Evolutionary conservation across 1,284 basidiomycete species (phyloP).

Genomic region (Microbotryum scabiosae): DNA sequence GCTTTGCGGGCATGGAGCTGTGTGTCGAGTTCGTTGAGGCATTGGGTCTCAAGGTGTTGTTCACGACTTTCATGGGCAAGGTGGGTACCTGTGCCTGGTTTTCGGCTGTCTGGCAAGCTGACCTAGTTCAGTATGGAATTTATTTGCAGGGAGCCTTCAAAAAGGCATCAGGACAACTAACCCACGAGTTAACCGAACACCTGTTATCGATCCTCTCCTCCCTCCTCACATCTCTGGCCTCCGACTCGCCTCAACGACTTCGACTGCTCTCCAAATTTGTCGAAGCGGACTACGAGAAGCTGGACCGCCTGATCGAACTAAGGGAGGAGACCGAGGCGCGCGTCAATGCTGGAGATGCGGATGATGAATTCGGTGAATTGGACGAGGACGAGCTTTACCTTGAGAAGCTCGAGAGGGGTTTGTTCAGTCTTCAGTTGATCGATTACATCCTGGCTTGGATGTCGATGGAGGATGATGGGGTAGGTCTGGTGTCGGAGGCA

Average conservation of each 20-base stretch:
- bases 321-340: slow-evolving; percentile 55
- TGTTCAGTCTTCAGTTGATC: slow-evolving; percentile 79
- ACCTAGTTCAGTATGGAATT: neutral
- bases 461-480: slow-evolving; percentile 96
- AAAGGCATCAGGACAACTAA: slow-evolving; percentile 15
- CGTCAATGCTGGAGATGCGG: slow-evolving; percentile 51
- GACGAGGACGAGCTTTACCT: slow-evolving; percentile 75
- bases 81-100: no score
- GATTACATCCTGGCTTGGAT: slow-evolving; percentile 95
- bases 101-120: no score
- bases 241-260: slow-evolving; percentile 70
- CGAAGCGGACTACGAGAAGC: slow-evolving; percentile 80
- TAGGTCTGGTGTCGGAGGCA: slow-evolving; percentile 43
- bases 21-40: slow-evolving; percentile 83
- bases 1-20: slow-evolving; percentile 53
- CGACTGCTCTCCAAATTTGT: slow-evolving; percentile 89
- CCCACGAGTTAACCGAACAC: slow-evolving; percentile 77
- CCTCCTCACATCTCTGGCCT: slow-evolving; percentile 77
- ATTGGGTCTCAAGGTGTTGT: slow-evolving; percentile 77
- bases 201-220: slow-evolving; percentile 80
- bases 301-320: slow-evolving; percentile 83
- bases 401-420: slow-evolving; percentile 69
- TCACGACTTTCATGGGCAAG: slow-evolving; percentile 88
- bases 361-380: slow-evolving; percentile 53
- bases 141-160: neutral